These are phyloP conservation scores for Trypanosoma scelopori DNA, from an alignment of 208 protist genomes.

Conservation along the genomic window DNA sequence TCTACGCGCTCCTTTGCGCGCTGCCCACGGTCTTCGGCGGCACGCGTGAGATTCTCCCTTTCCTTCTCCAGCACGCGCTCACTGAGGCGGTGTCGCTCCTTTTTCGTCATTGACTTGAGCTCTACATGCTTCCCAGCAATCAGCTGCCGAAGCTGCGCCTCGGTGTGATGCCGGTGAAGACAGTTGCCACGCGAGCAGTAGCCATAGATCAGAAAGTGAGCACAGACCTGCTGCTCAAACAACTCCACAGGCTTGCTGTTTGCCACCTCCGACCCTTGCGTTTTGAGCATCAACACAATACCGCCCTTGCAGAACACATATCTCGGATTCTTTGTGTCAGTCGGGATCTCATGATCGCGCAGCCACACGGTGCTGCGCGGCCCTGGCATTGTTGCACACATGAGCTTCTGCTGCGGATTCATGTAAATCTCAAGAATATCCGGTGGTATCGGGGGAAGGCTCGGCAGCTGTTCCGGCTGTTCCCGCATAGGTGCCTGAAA, in stretches of 20 bases:
- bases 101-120: constrained; percentile 79
- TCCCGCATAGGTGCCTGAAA: constrained; percentile 20
- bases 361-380: constrained; percentile 84
- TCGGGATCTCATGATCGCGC: constrained; percentile 58
- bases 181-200: constrained; percentile 81
- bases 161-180: constrained; percentile 84
- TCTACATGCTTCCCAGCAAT: constrained; percentile 77
- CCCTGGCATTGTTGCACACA: constrained; percentile 81
- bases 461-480: constrained; percentile 29
- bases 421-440: constrained; percentile 70
- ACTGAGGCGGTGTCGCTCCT: constrained; percentile 69
- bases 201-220: constrained; percentile 82
- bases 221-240: constrained; percentile 81
- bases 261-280: constrained; percentile 62
- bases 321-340: constrained; percentile 45
- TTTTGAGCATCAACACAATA: constrained; percentile 83
- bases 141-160: constrained; percentile 66
- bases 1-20: constrained; percentile 24
- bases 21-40: constrained; percentile 40
- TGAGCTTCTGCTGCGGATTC: constrained; percentile 61
- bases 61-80: constrained; percentile 62
- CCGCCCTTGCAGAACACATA: constrained; percentile 77
- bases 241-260: constrained; percentile 87
- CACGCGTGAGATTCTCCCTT: constrained; percentile 44
- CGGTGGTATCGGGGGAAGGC: constrained; percentile 38